Evolutionary conservation across 2,329 filamentous ascomycete species (phyloP), one percentile per base, ranked within the genome.

Genomic region (Fusarium secorum): DNA sequence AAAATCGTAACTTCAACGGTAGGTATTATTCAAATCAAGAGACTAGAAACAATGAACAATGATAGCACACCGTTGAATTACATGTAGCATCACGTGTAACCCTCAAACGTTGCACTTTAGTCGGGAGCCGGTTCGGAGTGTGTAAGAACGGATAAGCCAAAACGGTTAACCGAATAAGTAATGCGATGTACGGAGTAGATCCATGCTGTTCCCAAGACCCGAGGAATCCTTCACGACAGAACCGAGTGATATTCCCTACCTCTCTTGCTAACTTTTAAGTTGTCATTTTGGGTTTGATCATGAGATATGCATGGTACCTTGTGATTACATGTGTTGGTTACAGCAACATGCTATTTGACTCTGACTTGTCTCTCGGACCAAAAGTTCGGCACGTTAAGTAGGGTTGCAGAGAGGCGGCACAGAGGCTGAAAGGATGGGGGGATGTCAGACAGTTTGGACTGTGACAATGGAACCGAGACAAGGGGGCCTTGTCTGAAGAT

Each of bases 391-490:
- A 63, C 36, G 42, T 39, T 39, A 17, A 33, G 28, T 57, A 57
- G 51, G 62, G 62, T 57, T 57, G 53, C 36, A 64, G 39, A 52
- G 38, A 48, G 38, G 38, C n/a, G 44, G 38, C 38, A 53, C 55
- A 49, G 41, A 57, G 48, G 48, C 35, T 58, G 33, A 53, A 51
- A 48, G 48, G 46, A n/a, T 56, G 35, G 32, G 26, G 28, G 49
- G 46, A 51, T 63, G 54, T 44, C 55, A 70, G 62, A 41, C 54
- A 64, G 42, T 67, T 60, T 52, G 33, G 51, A 64, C 32, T 33
- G 24, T 58, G 64, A 70, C 38, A 22, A 49, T 41, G 36, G 48
- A 53, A 48, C 33, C 42, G 41, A 67, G 62, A 71, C 64, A 63
- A 63, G 56, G 64, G 57, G 17, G 33, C 63, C 64, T 62, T 61